A percentile compares a stretch with the other conserved stretches of the same genome.
phyloP scores from a whole-genome alignment of 2,329 filamentous ascomycete species.

The Onygenales sp. region DNA sequence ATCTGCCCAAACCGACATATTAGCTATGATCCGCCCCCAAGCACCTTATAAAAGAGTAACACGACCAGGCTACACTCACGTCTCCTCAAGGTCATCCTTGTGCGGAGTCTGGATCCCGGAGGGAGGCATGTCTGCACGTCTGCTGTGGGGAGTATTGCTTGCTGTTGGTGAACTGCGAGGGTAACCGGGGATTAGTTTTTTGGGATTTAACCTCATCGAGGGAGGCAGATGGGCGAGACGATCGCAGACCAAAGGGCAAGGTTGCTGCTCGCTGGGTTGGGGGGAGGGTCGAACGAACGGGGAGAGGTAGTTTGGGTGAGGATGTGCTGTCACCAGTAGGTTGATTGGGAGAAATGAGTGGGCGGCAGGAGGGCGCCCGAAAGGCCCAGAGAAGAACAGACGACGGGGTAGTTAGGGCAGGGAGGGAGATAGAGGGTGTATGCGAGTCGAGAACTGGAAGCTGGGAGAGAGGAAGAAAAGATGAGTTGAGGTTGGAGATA shows the following conservation, averaged over 20 bases:
- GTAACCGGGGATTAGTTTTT: neutral
- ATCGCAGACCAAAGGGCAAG: neutral
- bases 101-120: constrained; percentile 38
- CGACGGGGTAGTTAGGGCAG: too few relatives aligned
- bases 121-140: constrained; percentile 23
- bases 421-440: neutral
- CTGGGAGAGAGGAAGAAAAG: neutral
- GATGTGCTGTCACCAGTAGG: neutral
- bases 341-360: neutral
- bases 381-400: too few relatives aligned
- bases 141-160: neutral
- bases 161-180: neutral
- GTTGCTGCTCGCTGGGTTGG: neutral
- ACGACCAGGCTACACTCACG: constrained; percentile 37
- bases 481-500: neutral
- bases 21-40: neutral
- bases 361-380: too few relatives aligned
- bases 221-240: neutral
- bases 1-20: constrained; percentile 45
- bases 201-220: neutral
- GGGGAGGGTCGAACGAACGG: neutral
- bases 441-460: too few relatives aligned
- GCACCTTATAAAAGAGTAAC: neutral
- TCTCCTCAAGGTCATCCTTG: constrained; percentile 52
- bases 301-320: neutral